phyloP scores from a whole-genome alignment of 768 basidiomycete genomes.

The Strobilomyces dryophilus region DNA sequence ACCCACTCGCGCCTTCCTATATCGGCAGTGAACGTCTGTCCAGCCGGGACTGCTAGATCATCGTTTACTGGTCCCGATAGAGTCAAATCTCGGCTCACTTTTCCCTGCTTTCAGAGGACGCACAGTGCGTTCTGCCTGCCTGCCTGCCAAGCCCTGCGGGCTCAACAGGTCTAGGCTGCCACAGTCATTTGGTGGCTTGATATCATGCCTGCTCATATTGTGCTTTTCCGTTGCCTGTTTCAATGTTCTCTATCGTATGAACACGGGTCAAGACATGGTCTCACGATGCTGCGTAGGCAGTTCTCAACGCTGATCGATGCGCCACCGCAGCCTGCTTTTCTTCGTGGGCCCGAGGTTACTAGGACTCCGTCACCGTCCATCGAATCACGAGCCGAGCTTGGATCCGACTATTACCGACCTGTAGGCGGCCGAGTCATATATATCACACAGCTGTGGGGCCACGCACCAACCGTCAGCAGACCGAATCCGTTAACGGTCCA shows the following conservation, averaged over 20 bases:
- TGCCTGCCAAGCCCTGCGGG: neutral
- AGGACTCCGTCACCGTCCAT: neutral
- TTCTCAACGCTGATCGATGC: conserved; percentile 12
- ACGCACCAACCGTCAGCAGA: neutral
- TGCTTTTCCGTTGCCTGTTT: neutral
- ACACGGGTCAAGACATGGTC: neutral
- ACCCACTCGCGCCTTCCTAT: neutral
- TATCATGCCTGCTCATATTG: conserved; percentile 11
- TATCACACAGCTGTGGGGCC: neutral
- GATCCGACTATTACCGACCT: neutral
- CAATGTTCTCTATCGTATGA: neutral
- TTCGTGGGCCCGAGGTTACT: neutral
- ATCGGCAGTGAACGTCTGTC: conserved; percentile 10
- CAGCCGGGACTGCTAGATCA: conserved; percentile 5
- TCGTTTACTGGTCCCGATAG: conserved; percentile 16
- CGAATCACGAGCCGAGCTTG: neutral
- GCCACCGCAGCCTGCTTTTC: conserved; percentile 21
- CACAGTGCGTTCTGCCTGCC: neutral
- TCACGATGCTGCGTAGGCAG: conserved; percentile 11
- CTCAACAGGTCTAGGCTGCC: conserved; percentile 12
- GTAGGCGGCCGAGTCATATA: neutral
- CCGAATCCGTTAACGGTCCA: neutral
- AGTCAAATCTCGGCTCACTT: neutral
- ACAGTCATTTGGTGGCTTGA: conserved; percentile 29
- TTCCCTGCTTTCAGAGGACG: neutral